These are phyloP conservation scores for Naematelia encephala DNA, from an alignment of 768 basidiomycete species.

Conservation along the genomic window DNA sequence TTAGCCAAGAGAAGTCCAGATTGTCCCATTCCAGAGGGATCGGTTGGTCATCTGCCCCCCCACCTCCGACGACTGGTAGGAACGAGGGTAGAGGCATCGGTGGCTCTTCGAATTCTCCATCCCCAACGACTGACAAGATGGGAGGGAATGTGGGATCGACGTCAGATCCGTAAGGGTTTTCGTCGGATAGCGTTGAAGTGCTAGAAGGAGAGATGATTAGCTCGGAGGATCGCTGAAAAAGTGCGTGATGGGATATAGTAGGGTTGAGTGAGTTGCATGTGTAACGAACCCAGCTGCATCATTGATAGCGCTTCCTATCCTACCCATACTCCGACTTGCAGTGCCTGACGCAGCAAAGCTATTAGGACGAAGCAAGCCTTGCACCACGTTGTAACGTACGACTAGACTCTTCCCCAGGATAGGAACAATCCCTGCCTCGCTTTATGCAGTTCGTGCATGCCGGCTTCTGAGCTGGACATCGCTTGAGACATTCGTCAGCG, in stretches of 20 bases:
- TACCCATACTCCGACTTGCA: too few relatives aligned
- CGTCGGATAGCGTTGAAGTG: too few relatives aligned
- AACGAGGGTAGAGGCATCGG: not conserved
- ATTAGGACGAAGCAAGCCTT: not conserved
- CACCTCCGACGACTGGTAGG: not conserved
- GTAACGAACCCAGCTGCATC: too few relatives aligned
- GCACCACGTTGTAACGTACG: not conserved
- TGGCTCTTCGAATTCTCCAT: too few relatives aligned
- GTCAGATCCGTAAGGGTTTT: not conserved
- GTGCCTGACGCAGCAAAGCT: not conserved
- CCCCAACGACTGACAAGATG: too few relatives aligned
- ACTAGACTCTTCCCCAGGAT: not conserved
- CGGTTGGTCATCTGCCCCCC: not conserved
- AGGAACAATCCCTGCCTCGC: not conserved
- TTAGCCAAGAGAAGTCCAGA: not conserved
- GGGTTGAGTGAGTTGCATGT: too few relatives aligned
- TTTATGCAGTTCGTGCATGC: not conserved
- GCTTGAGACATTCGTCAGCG: not conserved
- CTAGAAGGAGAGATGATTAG: too few relatives aligned
- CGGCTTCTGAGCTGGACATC: not conserved
- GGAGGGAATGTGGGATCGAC: not conserved
- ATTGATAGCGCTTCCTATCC: too few relatives aligned
- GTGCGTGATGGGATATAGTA: too few relatives aligned
- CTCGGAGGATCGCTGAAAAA: too few relatives aligned
- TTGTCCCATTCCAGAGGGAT: not conserved